A percentile compares a stretch with the other conserved stretches of the same genome.
These are phyloP conservation scores for Tephrocybe sp. DNA, from an alignment of 768 basidiomycete genomes.

Conservation along the genomic window DNA sequence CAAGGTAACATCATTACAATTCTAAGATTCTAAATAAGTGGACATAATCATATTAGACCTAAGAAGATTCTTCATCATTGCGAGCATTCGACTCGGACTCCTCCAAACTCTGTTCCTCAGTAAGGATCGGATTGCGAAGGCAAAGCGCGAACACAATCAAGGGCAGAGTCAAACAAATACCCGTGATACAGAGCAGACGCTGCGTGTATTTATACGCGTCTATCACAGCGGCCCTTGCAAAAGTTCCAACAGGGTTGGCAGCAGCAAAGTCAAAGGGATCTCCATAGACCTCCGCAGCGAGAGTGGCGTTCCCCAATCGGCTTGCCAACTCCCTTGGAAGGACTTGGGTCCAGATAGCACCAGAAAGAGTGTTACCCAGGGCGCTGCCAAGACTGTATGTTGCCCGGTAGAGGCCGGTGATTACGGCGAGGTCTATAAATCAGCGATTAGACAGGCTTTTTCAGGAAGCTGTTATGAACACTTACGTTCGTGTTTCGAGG, in stretches of 20 bases:
- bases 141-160: not conserved
- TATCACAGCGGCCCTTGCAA: not conserved
- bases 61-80: not conserved
- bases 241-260: not conserved
- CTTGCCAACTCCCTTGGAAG: not conserved
- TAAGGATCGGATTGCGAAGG: not conserved
- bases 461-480: not conserved
- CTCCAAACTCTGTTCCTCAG: not conserved
- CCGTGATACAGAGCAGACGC: not conserved
- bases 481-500: not conserved
- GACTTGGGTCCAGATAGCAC: not conserved
- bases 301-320: not conserved
- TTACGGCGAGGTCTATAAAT: not conserved
- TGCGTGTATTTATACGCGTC: not conserved
- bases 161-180: not conserved
- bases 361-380: not conserved
- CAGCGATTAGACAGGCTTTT: too few species aligned
- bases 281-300: not conserved
- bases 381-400: not conserved
- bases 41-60: too few species aligned
- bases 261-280: not conserved
- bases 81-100: not conserved
- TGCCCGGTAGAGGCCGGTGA: not conserved
- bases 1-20: too few species aligned
- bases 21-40: not conserved